phyloP scores from a whole-genome alignment of 441 rosid genomes.

The Gossypium gossypioides region DNA sequence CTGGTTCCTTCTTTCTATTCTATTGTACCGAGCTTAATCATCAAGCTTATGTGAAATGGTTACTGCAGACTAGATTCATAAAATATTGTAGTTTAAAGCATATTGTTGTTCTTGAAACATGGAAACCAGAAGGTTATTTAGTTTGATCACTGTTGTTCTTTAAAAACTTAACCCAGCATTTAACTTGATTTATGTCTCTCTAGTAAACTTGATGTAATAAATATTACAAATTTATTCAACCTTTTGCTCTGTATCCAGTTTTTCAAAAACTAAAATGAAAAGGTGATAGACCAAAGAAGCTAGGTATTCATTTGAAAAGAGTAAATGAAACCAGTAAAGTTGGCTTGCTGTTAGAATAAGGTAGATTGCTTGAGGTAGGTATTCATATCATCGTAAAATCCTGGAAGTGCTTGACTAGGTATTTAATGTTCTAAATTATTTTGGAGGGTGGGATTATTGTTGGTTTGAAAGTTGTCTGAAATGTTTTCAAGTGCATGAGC shows the following conservation, averaged over 20 bases:
- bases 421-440: background rate
- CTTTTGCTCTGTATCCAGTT: background rate
- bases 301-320: background rate
- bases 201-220: background rate
- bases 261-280: background rate
- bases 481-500: background rate
- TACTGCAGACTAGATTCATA: background rate
- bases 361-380: background rate
- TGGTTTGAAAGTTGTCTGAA: conserved; percentile 2
- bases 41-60: background rate
- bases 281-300: background rate
- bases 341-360: background rate
- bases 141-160: background rate
- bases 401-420: background rate
- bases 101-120: background rate
- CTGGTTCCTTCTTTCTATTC: background rate
- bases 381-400: conserved; percentile 4
- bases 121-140: background rate
- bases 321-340: background rate
- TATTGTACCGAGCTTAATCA: background rate
- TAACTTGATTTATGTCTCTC: background rate
- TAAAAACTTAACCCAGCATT: background rate
- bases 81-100: background rate
- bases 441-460: background rate
- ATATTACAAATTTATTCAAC: background rate